Evolutionary conservation across 192 early-diverging fungal genomes (phyloP), one percentile per base, ranked within the genome.

Genomic region (Backusella sp.): DNA sequence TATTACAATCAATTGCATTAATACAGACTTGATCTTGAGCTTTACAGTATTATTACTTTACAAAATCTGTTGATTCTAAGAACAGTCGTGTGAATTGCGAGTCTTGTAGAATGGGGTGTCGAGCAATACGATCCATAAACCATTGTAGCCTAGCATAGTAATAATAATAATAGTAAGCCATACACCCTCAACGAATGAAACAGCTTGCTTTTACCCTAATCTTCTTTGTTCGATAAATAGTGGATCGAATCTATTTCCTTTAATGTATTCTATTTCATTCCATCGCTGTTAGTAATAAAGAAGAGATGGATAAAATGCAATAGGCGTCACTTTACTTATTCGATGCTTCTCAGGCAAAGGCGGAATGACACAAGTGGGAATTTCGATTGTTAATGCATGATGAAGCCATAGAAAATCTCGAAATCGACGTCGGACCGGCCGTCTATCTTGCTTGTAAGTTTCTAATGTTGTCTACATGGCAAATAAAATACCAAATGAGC

Each of bases 361-460:
- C 70, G 96, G 96, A 0, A 97, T 75, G 35, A 97, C 92, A 53
- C 91, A 92, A 4, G 92, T 91, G 8, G 94, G 88, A 85, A 87
- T 93, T 81, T 94, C 93, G 37, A 90, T 88, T 39, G 73, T 73
- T 44, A 99, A 86, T 62, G 89, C 88, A 73, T 88, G 84, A 78
- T 97, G 88, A 59, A 99, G 89, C 92, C 91, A 95, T n/a, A 90
- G 88, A 88, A 99, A 99, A 82, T 99, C 98, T 80, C 94, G 95
- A 86, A 94, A 99, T 75, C 98, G 88, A 73, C 97, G 89, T 59
- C 96, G 88, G 14, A 98, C 89, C 35, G 90, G 86, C n/a, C 91
- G 84, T 42, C 73, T 76, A 35, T 79, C 41, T 32, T 37, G 41
- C 19, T 73, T 74, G 49, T 41, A 70, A 17, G 44, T 68, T 35